Conservation (phyloP, 768 basidiomycete genomes). For the Gloeophyllum trabeum region DNA sequence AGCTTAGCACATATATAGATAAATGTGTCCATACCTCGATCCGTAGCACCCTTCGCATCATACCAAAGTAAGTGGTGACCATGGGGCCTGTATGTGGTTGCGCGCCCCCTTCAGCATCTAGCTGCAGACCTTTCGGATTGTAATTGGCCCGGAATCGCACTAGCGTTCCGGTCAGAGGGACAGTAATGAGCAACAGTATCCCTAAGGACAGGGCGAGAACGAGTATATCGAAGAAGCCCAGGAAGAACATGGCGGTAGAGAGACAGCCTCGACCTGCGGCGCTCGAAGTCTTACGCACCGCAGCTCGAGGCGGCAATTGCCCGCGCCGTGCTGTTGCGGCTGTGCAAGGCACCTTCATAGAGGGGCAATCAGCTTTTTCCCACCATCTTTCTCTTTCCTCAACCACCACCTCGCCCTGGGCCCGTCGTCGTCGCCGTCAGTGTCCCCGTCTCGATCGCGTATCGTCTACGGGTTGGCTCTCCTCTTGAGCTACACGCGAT, state of each 20-base stretch:
- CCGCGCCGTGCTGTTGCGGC: constrained; percentile 1
- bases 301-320: not conserved
- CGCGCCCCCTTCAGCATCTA: constrained; percentile 69
- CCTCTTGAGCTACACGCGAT: too few relatives aligned
- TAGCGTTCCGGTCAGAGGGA: constrained; percentile 39
- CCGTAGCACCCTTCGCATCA: constrained; percentile 58
- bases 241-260: constrained; percentile 8
- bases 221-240: constrained; percentile 24
- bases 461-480: too few relatives aligned
- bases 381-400: constrained; percentile 12
- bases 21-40: constrained; percentile 44
- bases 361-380: too few relatives aligned
- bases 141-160: constrained; percentile 78
- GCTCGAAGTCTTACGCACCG: not conserved
- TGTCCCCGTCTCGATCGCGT: too few relatives aligned
- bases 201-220: constrained; percentile 44
- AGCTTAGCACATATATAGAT: constrained; percentile 1
- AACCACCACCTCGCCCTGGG: constrained; percentile 18
- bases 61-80: constrained; percentile 64
- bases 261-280: not conserved
- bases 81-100: constrained; percentile 65
- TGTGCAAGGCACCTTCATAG: too few relatives aligned
- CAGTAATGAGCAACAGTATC: constrained; percentile 46
- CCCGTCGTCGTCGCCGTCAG: too few relatives aligned
- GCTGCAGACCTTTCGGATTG: constrained; percentile 74